Evolutionary conservation across 2,329 filamentous ascomycete genomes (phyloP).

Genomic region (Akanthomyces uredinophilus): DNA sequence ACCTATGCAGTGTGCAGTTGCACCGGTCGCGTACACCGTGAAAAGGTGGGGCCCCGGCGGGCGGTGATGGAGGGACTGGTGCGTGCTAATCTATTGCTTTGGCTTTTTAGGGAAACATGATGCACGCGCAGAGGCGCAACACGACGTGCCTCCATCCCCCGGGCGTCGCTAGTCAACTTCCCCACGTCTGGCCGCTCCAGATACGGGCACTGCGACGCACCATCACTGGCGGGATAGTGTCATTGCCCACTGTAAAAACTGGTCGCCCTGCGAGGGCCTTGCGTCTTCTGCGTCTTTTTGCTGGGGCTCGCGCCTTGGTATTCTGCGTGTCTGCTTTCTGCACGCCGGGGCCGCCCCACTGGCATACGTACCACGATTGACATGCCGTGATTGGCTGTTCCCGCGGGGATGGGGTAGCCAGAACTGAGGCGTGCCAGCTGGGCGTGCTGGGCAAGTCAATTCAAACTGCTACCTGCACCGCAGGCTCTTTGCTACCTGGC

Average conservation of each 20-base stretch:
- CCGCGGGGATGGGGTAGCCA: background rate
- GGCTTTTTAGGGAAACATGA: background rate
- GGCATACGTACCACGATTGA: background rate
- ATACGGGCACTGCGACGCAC: background rate
- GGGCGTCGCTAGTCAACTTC: background rate
- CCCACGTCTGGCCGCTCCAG: background rate
- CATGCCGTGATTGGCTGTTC: background rate
- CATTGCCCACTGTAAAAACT: background rate
- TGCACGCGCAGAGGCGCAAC: background rate
- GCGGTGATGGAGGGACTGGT: no score
- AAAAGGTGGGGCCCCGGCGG: background rate
- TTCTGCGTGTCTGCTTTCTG: background rate
- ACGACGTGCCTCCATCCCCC: background rate
- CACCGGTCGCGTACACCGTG: background rate
- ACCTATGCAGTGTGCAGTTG: no score
- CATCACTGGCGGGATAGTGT: background rate
- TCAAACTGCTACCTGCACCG: no score
- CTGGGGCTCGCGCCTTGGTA: background rate
- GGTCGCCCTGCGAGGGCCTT: no score
- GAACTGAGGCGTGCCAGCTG: background rate
- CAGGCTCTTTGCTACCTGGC: no score
- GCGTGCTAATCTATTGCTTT: no score
- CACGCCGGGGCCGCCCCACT: background rate
- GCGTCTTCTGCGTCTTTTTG: no score
- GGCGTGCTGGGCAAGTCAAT: background rate